Percentiles rank a stretch among this genome's conserved stretches.
phyloP scores from a whole-genome alignment of 257 asterid genomes.

The Agastache rugosa region DNA sequence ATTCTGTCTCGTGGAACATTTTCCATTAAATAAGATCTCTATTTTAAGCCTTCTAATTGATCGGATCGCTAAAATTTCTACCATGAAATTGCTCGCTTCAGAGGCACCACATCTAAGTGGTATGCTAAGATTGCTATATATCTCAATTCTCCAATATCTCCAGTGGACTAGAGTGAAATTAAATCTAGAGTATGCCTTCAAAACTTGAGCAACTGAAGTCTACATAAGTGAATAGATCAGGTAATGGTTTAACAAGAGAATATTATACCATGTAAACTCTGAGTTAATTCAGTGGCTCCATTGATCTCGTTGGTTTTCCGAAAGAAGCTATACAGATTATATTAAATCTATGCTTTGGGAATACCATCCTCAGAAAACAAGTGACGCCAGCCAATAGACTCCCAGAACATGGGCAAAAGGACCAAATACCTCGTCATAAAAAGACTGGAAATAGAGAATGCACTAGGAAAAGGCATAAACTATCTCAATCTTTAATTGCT shows the following conservation, averaged over 20 bases:
- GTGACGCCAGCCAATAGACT: slow-evolving; percentile 16
- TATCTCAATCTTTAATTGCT: neutral
- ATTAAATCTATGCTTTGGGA: slow-evolving; percentile 13
- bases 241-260: neutral
- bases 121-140: neutral
- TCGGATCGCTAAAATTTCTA: slow-evolving; percentile 8
- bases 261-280: slow-evolving; percentile 28
- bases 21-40: slow-evolving; percentile 25
- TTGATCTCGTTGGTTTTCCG: neutral
- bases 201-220: slow-evolving; percentile 22
- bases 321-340: neutral
- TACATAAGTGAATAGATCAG: slow-evolving; percentile 2
- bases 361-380: slow-evolving; percentile 4
- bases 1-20: slow-evolving; percentile 26
- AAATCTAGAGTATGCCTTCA: slow-evolving; percentile 10
- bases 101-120: slow-evolving; percentile 13
- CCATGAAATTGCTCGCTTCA: neutral
- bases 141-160: neutral
- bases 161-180: slow-evolving; percentile 1
- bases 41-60: slow-evolving; percentile 18
- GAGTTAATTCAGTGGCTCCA: neutral
- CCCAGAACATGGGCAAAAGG: slow-evolving; percentile 3
- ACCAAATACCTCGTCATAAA: neutral
- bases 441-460: neutral
- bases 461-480: neutral